These are phyloP conservation scores for Cubamyces sp. DNA, from an alignment of 768 basidiomycete species.

Conservation along the genomic window DNA sequence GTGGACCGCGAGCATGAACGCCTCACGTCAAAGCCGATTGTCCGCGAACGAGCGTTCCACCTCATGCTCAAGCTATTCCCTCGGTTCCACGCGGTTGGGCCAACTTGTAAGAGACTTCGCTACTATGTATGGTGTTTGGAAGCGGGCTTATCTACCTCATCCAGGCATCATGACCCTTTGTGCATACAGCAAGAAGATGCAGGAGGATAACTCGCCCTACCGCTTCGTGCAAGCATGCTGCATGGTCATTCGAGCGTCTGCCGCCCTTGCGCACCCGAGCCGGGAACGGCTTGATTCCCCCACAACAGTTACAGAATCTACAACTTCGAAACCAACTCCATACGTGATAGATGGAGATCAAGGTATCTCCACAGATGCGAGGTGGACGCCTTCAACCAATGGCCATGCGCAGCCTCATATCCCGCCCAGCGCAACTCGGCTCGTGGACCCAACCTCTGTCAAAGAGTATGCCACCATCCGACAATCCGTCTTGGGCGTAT, in stretches of 20 bases:
- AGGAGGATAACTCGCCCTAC: constrained; percentile 19
- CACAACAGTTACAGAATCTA: not conserved
- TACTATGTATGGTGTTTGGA: not conserved
- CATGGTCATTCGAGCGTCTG: constrained; percentile 18
- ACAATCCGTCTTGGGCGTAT: not conserved
- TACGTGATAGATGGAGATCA: not conserved
- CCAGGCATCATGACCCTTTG: constrained; percentile 19
- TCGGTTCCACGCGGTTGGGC: constrained; percentile 18
- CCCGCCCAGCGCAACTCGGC: too few relatives aligned
- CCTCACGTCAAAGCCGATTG: not conserved
- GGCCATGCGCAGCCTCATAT: too few relatives aligned
- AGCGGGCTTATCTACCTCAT: not conserved
- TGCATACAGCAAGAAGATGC: constrained; percentile 20
- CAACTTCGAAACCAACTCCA: not conserved
- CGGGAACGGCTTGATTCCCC: not conserved
- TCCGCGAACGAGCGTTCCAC: constrained; percentile 19
- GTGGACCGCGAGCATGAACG: constrained; percentile 2
- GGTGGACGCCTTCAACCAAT: too few relatives aligned
- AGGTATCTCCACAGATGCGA: too few relatives aligned
- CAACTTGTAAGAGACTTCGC: constrained; percentile 7
- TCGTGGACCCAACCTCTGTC: too few relatives aligned
- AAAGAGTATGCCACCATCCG: constrained; percentile 16
- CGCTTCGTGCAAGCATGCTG: constrained; percentile 16
- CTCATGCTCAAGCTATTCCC: constrained; percentile 22
- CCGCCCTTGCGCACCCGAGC: not conserved